Conservation (phyloP, 106 monocot genomes). For the Chionographis japonica region DNA sequence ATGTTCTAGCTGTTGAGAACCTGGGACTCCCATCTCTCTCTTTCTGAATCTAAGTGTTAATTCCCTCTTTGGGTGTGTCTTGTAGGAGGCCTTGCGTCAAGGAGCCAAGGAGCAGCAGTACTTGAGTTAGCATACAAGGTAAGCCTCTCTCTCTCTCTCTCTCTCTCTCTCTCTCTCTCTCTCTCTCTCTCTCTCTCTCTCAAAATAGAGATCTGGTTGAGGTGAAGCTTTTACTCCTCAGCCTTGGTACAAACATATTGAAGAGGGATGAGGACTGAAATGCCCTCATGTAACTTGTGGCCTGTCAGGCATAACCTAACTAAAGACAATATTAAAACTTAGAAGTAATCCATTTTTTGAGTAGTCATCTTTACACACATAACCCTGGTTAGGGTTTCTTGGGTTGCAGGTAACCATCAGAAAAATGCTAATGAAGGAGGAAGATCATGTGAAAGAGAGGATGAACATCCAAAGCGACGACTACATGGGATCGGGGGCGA, state of each 20-base stretch:
- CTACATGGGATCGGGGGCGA: constrained; percentile 54
- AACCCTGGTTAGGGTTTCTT: background rate
- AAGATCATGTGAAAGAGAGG: constrained; percentile 8
- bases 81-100: constrained; percentile 5
- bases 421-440: background rate
- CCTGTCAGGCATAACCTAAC: background rate
- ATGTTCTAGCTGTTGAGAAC: no score
- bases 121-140: background rate
- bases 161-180: background rate
- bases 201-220: no score
- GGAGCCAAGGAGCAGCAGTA: background rate
- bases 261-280: background rate
- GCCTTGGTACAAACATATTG: no score
- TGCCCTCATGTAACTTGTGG: background rate
- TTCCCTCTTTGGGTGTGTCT: background rate
- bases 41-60: background rate
- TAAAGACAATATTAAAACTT: background rate
- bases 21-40: no score
- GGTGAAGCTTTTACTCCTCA: no score
- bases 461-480: constrained; percentile 38
- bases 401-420: constrained; percentile 4
- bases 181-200: no score
- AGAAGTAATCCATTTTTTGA: no score
- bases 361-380: no score
- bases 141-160: constrained; percentile 1